Evolutionary conservation across 331 rosid species (phyloP), one percentile per base, ranked within the genome.

Genomic region (Rhamnella rubrinervis): DNA sequence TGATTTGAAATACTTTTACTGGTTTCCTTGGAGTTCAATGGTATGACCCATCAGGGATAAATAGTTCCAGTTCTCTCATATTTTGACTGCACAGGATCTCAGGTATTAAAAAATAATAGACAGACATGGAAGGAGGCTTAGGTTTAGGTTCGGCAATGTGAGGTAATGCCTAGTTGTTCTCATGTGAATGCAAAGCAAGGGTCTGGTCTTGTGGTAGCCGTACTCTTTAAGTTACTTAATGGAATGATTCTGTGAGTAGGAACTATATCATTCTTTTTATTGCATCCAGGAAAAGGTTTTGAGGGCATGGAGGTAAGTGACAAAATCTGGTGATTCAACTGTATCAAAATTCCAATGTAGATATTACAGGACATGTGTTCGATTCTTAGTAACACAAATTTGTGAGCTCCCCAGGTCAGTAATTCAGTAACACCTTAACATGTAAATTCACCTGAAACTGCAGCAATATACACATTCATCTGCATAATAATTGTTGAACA

Each of bases 401-500:
- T 31, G 0, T 31, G 35, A 31, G 35, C 35, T 6, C 26, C 8
- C 62, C 26, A 21, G 6, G 10, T 55, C 26, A 0, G 9, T 20
- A 1, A n/a, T 7, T 19, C 6, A 55, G 31, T 55, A 20, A 55
- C 2, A 35, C 38, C 17, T 31, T 37, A 35, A 19, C 25, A 37
- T 40, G 19, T 35, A 44, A 44, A 44, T 55, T 46, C 58, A 47
- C 61, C 71, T 52, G 76, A 52, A 38, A n/a, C 59, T 38, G 35
- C 20, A 41, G 19, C 31, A 21, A 18, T 55, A 49, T 40, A 1
- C 23, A 6, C 11, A 62, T 35, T 51, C 41, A 40, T 16, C 25
- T 66, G 67, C 52, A 66, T 37, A 23, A 40, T 74, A 35, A 62
- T 18, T 63, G 17, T 74, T 38, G 55, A 60, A 73, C 44, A 44